Conservation (phyloP, 108 stramenopile species). For the Conticribra weissflogii region DNA sequence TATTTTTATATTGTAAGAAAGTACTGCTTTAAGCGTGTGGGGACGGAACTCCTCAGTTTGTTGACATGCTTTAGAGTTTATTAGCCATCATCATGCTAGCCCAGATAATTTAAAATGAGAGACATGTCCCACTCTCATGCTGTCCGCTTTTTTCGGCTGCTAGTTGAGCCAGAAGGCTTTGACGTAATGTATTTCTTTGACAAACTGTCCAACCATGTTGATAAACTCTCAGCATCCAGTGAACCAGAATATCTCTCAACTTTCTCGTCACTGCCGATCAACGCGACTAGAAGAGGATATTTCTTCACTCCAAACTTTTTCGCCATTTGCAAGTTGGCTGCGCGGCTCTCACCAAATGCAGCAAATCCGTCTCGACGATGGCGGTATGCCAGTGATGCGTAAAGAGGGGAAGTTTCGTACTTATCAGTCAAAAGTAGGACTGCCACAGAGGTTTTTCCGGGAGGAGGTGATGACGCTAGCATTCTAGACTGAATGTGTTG, state of each 20-base stretch:
- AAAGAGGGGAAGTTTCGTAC: slow-evolving; percentile 78
- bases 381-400: slow-evolving; percentile 71
- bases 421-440: slow-evolving; percentile 78
- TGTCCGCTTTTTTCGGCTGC: neutral
- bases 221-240: slow-evolving; percentile 28
- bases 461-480: slow-evolving; percentile 26
- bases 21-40: no score
- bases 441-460: slow-evolving; percentile 34
- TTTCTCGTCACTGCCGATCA: slow-evolving; percentile 26
- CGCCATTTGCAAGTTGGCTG: slow-evolving; percentile 70
- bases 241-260: slow-evolving; percentile 30
- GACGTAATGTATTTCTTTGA: slow-evolving; percentile 25
- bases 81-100: no score
- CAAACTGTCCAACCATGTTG: slow-evolving; percentile 27
- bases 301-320: slow-evolving; percentile 69
- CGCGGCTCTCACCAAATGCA: slow-evolving; percentile 75
- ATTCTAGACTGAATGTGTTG: slow-evolving; percentile 58
- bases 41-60: no score
- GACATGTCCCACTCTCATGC: neutral
- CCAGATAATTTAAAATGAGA: no score
- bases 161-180: neutral
- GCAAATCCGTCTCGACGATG: slow-evolving; percentile 52
- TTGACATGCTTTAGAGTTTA: no score
- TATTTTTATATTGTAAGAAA: no score
- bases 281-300: slow-evolving; percentile 67